phyloP scores from a whole-genome alignment of 1,139 yeast species.

The Pichia norvegensis region DNA sequence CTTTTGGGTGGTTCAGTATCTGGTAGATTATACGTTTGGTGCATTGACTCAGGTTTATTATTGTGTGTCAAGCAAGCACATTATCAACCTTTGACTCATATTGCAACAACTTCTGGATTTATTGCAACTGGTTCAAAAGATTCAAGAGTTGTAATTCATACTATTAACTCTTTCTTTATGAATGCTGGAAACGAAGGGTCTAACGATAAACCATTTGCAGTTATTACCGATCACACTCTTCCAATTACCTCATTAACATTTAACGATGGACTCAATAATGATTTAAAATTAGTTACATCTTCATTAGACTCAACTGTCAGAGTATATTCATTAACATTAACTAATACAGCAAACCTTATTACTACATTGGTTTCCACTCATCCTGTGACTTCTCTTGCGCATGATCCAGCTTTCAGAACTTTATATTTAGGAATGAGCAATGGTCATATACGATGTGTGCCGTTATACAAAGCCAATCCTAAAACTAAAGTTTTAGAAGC shows the following conservation, averaged over 20 bases:
- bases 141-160: conserved; percentile 74
- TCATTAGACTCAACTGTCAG: conserved; percentile 75
- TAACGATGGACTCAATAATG: conserved; percentile 46
- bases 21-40: conserved; percentile 85
- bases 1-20: conserved; percentile 51
- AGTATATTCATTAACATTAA: conserved; percentile 41
- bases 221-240: conserved; percentile 69
- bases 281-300: conserved; percentile 59
- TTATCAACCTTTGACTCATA: conserved; percentile 62
- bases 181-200: conserved; percentile 4
- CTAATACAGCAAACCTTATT: conserved; percentile 35
- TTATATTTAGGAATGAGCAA: conserved; percentile 61
- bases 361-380: conserved; percentile 64
- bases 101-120: conserved; percentile 59
- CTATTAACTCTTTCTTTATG: conserved; percentile 54
- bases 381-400: conserved; percentile 49
- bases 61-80: conserved; percentile 73
- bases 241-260: conserved; percentile 58
- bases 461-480: conserved; percentile 37
- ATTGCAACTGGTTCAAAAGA: conserved; percentile 75
- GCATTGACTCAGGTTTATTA: conserved; percentile 67
- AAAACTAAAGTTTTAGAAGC: conserved; percentile 38
- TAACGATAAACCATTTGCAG: conserved; percentile 35
- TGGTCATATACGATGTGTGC: conserved; percentile 55
- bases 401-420: conserved; percentile 80